These are phyloP conservation scores for Fusarium staphyleae DNA, from an alignment of 2,329 filamentous ascomycete species.

Conservation along the genomic window DNA sequence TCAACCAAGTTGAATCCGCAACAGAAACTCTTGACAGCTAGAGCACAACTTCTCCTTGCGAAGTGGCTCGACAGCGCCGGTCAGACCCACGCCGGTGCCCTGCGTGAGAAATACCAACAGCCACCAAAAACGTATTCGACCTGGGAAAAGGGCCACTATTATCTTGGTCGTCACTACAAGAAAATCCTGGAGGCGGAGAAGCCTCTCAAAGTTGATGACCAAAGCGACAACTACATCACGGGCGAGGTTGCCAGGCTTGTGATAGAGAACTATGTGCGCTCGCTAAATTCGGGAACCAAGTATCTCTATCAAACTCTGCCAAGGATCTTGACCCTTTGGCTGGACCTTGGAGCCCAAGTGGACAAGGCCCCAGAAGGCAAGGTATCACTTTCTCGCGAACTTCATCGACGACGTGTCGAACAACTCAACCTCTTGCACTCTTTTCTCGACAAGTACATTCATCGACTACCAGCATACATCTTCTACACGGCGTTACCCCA, in stretches of 20 bases:
- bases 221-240: constrained; percentile 76
- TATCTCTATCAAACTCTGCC: constrained; percentile 96
- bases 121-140: constrained; percentile 73
- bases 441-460: constrained; percentile 81
- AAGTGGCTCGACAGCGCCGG: constrained; percentile 98
- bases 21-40: constrained; percentile 69
- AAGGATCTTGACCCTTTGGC: constrained; percentile 89
- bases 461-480: constrained; percentile 74
- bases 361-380: constrained; percentile 67
- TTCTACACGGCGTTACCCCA: constrained; percentile 88
- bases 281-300: constrained; percentile 87
- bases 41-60: constrained; percentile 86
- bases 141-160: constrained; percentile 98
- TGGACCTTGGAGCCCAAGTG: constrained; percentile 84
- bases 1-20: constrained; percentile 52
- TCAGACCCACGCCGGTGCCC: constrained; percentile 82
- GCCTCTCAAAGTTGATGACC: constrained; percentile 75
- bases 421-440: constrained; percentile 74
- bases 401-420: constrained; percentile 64
- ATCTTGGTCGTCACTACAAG: constrained; percentile 95
- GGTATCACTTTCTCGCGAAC: constrained; percentile 59
- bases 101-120: constrained; percentile 83
- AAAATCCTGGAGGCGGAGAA: constrained; percentile 93
- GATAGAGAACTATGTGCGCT: constrained; percentile 91
- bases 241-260: constrained; percentile 89